These are phyloP conservation scores for Populus pruinosa DNA, from an alignment of 345 rosid species.

Conservation along the genomic window DNA sequence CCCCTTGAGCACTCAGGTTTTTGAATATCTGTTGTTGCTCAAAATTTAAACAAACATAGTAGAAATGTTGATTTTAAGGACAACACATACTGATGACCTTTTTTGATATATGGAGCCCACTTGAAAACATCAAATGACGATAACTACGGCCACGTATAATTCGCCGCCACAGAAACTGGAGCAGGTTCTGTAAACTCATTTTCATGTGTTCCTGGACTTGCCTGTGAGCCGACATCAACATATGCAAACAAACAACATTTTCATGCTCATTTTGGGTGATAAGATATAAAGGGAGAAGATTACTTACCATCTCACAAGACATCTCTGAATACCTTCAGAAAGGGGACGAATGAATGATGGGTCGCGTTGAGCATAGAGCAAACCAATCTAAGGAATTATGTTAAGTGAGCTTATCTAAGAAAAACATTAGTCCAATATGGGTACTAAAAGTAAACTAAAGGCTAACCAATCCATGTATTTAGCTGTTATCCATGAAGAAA, in stretches of 20 bases:
- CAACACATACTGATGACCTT: conserved; percentile 12
- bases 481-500: not conserved
- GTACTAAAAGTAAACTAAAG: not conserved
- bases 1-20: not conserved
- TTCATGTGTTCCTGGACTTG: conserved; percentile 67
- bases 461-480: not conserved
- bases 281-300: not conserved
- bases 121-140: conserved; percentile 81
- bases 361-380: conserved; percentile 84
- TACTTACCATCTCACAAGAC: conserved; percentile 83
- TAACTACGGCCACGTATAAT: conserved; percentile 76
- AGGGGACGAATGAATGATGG: conserved; percentile 84
- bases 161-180: conserved; percentile 67
- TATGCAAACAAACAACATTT: not conserved
- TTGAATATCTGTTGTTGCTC: not conserved
- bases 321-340: conserved; percentile 78
- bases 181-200: conserved; percentile 45
- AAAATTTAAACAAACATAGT: not conserved
- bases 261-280: not conserved
- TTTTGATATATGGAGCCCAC: conserved; percentile 40
- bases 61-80: not conserved
- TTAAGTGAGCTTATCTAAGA: not conserved
- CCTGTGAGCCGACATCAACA: conserved; percentile 45
- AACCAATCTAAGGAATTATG: conserved; percentile 56
- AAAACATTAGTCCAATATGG: not conserved